A percentile compares a stretch with the other conserved stretches of the same genome.
Conservation (phyloP, 75 land plant genomes). For the Sequoiadendron giganteum region DNA sequence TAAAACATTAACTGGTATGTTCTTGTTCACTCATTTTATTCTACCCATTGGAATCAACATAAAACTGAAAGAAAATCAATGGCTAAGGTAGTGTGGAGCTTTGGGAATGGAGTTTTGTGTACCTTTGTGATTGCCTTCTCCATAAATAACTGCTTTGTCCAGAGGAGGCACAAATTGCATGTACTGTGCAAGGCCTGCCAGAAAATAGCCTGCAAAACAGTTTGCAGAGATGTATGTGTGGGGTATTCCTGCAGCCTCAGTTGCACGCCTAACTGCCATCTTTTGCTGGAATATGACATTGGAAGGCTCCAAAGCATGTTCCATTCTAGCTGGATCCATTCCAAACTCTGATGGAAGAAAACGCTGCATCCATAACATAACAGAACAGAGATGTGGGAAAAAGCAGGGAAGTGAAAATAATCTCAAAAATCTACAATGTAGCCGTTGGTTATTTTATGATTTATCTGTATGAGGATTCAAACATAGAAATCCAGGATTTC, state of each 20-base stretch:
- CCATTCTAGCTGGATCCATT: slow-evolving; percentile 28
- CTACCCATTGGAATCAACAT: background rate
- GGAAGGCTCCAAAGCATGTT: slow-evolving; percentile 20
- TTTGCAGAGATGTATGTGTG: slow-evolving; percentile 34
- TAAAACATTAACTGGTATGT: no score
- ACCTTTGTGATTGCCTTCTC: slow-evolving; percentile 46
- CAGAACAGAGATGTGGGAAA: background rate
- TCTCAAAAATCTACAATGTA: no score
- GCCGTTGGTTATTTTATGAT: no score
- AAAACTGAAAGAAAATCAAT: background rate
- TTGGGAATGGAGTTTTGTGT: background rate
- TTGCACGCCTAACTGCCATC: slow-evolving; percentile 24
- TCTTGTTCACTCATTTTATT: background rate
- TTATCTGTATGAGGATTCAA: no score
- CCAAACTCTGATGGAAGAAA: slow-evolving; percentile 59
- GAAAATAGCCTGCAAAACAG: slow-evolving; percentile 44
- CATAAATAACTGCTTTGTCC: slow-evolving; percentile 23
- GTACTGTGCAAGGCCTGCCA: slow-evolving; percentile 32
- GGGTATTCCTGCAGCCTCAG: slow-evolving; percentile 42
- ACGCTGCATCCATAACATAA: slow-evolving; percentile 21
- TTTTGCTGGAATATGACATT: slow-evolving; percentile 21
- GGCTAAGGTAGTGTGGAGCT: background rate
- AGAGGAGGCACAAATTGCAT: slow-evolving; percentile 24
- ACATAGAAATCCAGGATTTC: no score
- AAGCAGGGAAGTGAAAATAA: no score